Base-by-base conservation (phyloP, 306 rosid species). In the Cucurbita pepo region DNA sequence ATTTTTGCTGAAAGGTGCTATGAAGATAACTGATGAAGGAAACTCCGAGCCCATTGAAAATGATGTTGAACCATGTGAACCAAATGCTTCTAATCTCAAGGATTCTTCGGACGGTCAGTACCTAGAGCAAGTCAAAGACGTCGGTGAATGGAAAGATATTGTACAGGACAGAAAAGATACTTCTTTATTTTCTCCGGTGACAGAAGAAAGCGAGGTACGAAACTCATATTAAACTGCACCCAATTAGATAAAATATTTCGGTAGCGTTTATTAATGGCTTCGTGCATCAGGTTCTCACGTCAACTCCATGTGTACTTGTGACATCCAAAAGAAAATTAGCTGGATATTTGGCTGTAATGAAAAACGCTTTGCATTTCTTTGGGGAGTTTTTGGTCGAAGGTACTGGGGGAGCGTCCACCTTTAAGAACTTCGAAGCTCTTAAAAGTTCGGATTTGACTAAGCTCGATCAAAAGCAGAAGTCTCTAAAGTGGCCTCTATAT, bases 351-450 rank as follows among this genome's bases (percentile, higher is more conserved):
- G 97, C 95, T 34, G 90, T 94, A 81, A 90, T 82, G 97, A 94
- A 94, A 80, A 85, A 86, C 77, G 90, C 83, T 74, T 78, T 94
- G 92, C 98, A 89, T 86, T 94, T 94, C 74, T 94, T 82, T 77
- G 94, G 96, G 60, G 92, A 89, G 72, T 87, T 89, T 78, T 63
- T 89, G 86, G 98, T 94, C 70, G 97, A 94, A 81, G 97, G 98
- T 75, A 90, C 92, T 73, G 97, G 95, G 36, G 97, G 98, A 72
- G 88, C 95, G 75, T 89, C 97, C 45, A 90, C 88, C 74, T 94
- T 94, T 78, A 87, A 75, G 79, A 85, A 89, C 82, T 94, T 90
- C 58, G 83, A 82, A 72, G 84, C 85, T 75, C 78, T 85, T 56
- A 80, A 75, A 79, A 86, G 70, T 86, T 84, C 86, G 50, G 92